phyloP scores from a whole-genome alignment of 2,329 filamentous ascomycete genomes.

The Epichloe baconii region DNA sequence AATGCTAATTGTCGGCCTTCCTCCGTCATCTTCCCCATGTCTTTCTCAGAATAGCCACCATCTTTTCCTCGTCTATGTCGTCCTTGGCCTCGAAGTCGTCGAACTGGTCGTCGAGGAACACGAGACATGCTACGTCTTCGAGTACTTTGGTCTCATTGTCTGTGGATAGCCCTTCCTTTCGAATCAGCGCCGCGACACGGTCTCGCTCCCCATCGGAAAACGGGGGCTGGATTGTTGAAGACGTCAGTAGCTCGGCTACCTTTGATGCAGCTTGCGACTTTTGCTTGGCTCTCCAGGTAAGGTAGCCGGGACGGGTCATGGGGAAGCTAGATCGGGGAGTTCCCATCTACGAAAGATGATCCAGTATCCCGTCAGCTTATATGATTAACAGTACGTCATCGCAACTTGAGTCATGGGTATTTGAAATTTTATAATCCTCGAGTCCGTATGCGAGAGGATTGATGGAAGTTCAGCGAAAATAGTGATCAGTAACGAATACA shows the following conservation, averaged over 20 bases:
- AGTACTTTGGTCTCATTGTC: constrained; percentile 56
- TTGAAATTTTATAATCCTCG: too few relatives aligned
- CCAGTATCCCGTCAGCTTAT: not conserved
- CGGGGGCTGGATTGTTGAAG: constrained; percentile 21
- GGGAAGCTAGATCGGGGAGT: constrained; percentile 63
- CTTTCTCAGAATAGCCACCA: constrained; percentile 56
- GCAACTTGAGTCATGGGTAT: too few relatives aligned
- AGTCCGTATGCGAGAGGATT: too few relatives aligned
- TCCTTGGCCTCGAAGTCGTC: constrained; percentile 60
- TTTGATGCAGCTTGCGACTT: constrained; percentile 49
- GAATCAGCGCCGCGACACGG: constrained; percentile 56
- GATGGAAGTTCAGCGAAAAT: too few relatives aligned
- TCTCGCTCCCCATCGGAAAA: constrained; percentile 38
- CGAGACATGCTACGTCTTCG: constrained; percentile 77
- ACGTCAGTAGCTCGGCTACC: constrained; percentile 41
- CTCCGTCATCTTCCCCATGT: constrained; percentile 64
- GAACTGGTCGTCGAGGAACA: constrained; percentile 79
- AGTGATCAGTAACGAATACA: too few relatives aligned
- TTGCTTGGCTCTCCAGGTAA: constrained; percentile 64
- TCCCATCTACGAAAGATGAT: constrained; percentile 46
- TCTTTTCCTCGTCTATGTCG: constrained; percentile 62
- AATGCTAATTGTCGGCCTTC: constrained; percentile 51
- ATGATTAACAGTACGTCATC: too few relatives aligned
- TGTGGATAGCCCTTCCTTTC: constrained; percentile 58
- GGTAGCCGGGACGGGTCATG: constrained; percentile 62